Conservation (phyloP, 2,329 filamentous ascomycete species). For the Sporothrix mexicana region DNA sequence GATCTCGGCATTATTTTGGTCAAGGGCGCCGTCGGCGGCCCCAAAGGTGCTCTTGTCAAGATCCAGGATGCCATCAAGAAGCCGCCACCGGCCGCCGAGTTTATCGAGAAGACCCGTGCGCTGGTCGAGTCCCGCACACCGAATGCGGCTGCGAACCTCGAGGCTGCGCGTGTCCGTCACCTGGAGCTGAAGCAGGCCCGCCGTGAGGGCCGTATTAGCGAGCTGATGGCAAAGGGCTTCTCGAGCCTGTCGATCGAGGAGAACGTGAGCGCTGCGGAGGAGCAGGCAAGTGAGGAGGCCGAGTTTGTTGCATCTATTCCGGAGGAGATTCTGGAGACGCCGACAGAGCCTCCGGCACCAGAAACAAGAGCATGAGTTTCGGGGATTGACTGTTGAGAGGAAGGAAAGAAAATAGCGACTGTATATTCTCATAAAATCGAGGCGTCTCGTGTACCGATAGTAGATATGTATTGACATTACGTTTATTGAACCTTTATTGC, state of each 20-base stretch:
- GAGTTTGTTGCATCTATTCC: neutral
- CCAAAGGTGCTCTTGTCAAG: conserved; percentile 83
- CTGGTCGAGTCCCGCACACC: conserved; percentile 55
- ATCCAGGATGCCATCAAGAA: conserved; percentile 93
- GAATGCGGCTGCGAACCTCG: conserved; percentile 53
- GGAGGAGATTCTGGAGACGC: neutral
- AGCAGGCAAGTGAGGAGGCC: neutral
- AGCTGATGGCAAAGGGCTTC: conserved; percentile 40
- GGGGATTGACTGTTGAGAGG: no score
- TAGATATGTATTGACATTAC: conserved; percentile 10
- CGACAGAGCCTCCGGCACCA: conserved; percentile 19
- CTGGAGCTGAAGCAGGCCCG: conserved; percentile 60
- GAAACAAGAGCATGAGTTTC: conserved; percentile 1
- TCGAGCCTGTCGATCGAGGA: conserved; percentile 27
- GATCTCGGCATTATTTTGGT: conserved; percentile 88
- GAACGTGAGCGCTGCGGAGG: conserved; percentile 34
- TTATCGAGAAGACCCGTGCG: conserved; percentile 54
- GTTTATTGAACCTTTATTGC: neutral
- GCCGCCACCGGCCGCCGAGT: conserved; percentile 58
- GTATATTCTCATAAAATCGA: conserved; percentile 22
- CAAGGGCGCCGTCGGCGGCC: conserved; percentile 83
- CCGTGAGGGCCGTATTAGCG: conserved; percentile 50
- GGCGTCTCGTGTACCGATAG: conserved; percentile 19
- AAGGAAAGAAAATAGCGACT: conserved; percentile 14
- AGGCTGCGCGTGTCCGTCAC: conserved; percentile 57